Evolutionary conservation across 192 early-diverging fungal species (phyloP), one percentile per base, ranked within the genome.

Genomic region (Podila epigama): DNA sequence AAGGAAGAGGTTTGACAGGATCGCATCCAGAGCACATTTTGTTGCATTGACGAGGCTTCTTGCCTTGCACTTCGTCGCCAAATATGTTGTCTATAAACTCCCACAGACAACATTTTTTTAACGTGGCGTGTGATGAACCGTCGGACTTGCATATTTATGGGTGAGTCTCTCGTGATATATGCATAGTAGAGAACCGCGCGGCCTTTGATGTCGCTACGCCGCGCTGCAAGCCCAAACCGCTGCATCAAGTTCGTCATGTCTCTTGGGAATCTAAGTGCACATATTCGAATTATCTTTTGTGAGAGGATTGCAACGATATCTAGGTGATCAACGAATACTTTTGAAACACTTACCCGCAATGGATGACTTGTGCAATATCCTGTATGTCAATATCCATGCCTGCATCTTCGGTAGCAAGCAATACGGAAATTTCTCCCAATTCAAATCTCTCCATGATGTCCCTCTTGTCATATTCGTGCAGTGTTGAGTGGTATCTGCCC

Each of bases 201-300:
- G 41, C 59, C 59, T n/a, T 50, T 40, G 41, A 32, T 44, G n/a
- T 44, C 32, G 32, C 4, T 34, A 53, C 53, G 22, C 28, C 61
- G 51, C 16, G 61, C 61, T 53, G 61, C 61, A 36, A 48, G 50
- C 39, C 61, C 61, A 37, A 63, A 52, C 16, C 51, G 34, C 51
- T 63, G 61, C 32, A 54, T 51, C 33, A 63, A 37, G 51, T 51
- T 52, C 25, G 61, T n/a, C 50, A 63, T 28, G 50, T 63, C 61
- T 36, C 50, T 52, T 34, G 61, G 61, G 37, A 52, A 35, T 13
- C 61, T 63, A 63, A 9, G 20, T 33, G 32, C 25, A 44, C 22
- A 61, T 20, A 50, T 16, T 0, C 12, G 35, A 9, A 18, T 34
- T 9, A 44, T 20, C 28, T 20, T 18, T 34, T 56, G 2, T 20